Percentiles rank a stretch among this genome's conserved stretches.
Conservation (phyloP, 345 rosid species). For the Alliaria petiolata region DNA sequence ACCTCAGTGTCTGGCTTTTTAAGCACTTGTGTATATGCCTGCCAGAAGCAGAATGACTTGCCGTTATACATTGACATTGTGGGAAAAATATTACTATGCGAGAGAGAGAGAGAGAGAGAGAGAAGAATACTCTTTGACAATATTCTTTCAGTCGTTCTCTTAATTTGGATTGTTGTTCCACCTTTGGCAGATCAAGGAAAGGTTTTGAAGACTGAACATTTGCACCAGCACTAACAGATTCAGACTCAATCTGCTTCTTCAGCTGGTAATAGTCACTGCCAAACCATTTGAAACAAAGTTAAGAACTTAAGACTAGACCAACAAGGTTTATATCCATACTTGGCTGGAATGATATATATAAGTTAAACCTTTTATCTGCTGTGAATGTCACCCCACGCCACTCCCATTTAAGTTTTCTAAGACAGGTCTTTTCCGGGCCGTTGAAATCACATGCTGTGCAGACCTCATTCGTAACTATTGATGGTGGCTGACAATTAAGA, state of each 20-base stretch:
- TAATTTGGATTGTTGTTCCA: constrained; percentile 67
- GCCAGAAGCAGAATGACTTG: constrained; percentile 19
- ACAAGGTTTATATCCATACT: constrained; percentile 5
- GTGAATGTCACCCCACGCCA: too few species aligned
- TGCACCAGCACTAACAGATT: constrained; percentile 58
- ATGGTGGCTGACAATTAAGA: constrained; percentile 68
- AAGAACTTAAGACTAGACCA: constrained; percentile 15
- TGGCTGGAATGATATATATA: too few species aligned
- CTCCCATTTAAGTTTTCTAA: too few species aligned
- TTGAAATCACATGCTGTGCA: constrained; percentile 98
- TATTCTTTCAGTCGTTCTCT: constrained; percentile 82
- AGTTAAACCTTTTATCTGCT: too few species aligned
- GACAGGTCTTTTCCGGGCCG: constrained; percentile 90
- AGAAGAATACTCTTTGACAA: constrained; percentile 76
- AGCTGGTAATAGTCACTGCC: constrained; percentile 83
- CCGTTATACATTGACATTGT: constrained; percentile 1
- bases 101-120: not conserved
- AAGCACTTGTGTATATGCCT: constrained; percentile 89
- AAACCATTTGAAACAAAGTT: constrained; percentile 5
- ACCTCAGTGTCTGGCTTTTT: constrained; percentile 84
- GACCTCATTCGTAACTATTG: constrained; percentile 84
- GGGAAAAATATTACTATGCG: constrained; percentile 7
- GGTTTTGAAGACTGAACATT: constrained; percentile 59
- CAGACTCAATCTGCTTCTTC: constrained; percentile 89
- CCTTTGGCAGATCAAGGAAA: constrained; percentile 76